These are phyloP conservation scores for Tirmania nivea DNA, from an alignment of 495 filamentous ascomycete genomes.

Conservation along the genomic window DNA sequence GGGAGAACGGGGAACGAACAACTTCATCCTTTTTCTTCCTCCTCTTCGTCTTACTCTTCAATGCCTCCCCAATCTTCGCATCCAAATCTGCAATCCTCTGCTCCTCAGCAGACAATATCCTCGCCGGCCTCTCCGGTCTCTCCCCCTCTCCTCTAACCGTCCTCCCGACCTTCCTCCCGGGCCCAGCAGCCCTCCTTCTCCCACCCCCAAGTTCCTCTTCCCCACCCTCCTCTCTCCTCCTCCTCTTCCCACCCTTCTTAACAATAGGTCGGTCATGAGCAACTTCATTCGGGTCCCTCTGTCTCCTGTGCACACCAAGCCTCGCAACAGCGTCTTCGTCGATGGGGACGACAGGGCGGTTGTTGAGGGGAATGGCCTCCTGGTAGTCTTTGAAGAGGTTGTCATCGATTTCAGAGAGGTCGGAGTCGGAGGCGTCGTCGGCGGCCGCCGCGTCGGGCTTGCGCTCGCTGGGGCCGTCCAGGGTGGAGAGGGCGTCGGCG, in stretches of 20 bases:
- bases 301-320: conserved; percentile 64
- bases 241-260: conserved; percentile 55
- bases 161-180: conserved; percentile 23
- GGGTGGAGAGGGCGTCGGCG: conserved; percentile 12
- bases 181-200: conserved; percentile 29
- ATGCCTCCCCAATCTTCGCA: conserved; percentile 61
- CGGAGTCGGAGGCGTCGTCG: conserved; percentile 47
- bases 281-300: conserved; percentile 32
- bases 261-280: conserved; percentile 8
- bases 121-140: conserved; percentile 17
- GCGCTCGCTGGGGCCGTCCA: conserved; percentile 18
- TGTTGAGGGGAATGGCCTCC: conserved; percentile 40
- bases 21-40: conserved; percentile 74
- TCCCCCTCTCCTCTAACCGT: conserved; percentile 21
- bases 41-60: conserved; percentile 61
- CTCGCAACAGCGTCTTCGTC: conserved; percentile 66
- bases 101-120: conserved; percentile 17
- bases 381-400: conserved; percentile 70
- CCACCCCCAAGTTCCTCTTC: conserved; percentile 31
- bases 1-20: conserved; percentile 30
- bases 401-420: conserved; percentile 87
- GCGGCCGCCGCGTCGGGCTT: conserved; percentile 17
- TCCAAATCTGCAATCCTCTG: conserved; percentile 41
- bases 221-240: conserved; percentile 39
- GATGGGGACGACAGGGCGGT: conserved; percentile 47